These are phyloP conservation scores for Vaccinium myrtillus DNA, from an alignment of 148 eudicot species.

Conservation along the genomic window DNA sequence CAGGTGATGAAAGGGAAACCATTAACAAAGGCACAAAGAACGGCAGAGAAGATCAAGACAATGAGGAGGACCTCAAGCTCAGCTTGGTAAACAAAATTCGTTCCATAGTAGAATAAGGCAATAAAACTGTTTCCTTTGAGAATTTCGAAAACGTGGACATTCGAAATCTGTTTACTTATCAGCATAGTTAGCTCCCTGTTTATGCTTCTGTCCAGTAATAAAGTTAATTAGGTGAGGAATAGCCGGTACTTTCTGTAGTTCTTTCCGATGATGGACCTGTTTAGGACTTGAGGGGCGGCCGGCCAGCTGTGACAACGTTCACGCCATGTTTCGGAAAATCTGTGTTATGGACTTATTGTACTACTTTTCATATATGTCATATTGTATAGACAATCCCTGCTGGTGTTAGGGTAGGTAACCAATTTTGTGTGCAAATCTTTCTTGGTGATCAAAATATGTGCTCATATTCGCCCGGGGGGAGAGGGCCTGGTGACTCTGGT, in stretches of 20 bases:
- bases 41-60: not conserved
- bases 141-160: not conserved
- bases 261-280: not conserved
- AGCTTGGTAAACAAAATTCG: slow-evolving; percentile 10
- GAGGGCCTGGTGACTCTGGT: not conserved
- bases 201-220: not conserved
- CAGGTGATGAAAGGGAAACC: not conserved
- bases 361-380: not conserved
- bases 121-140: not conserved
- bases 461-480: not conserved
- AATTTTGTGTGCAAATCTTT: not conserved
- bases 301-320: not conserved
- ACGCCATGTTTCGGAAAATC: not conserved
- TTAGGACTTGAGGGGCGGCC: not conserved
- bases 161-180: not conserved
- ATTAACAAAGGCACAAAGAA: not conserved
- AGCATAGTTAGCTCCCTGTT: not conserved
- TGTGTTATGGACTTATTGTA: not conserved
- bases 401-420: not conserved
- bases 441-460: not conserved
- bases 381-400: not conserved
- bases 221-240: not conserved
- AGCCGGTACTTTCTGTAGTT: not conserved
- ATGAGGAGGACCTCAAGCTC: slow-evolving; percentile 19
- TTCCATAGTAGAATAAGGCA: not conserved